Percentiles rank a stretch among this genome's conserved stretches.
Evolutionary conservation across 2,329 filamentous ascomycete genomes (phyloP).

Genomic region (Chalaropsis thielavioides): DNA sequence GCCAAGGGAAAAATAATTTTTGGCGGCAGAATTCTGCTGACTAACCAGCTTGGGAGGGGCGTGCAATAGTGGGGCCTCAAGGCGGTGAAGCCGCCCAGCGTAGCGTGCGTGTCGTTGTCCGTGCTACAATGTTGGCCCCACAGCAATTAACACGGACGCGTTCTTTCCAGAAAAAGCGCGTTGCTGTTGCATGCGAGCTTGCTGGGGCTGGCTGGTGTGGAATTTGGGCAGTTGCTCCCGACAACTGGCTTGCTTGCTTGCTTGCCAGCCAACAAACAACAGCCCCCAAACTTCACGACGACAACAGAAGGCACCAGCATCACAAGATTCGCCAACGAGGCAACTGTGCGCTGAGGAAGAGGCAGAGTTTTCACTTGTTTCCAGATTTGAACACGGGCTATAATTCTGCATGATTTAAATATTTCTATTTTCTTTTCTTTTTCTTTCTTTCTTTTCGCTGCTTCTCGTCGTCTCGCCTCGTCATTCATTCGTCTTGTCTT

Average conservation of each 20-base stretch:
- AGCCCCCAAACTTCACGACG: background rate
- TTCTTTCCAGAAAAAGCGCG: background rate
- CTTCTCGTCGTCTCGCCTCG: background rate
- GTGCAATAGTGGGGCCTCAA: conserved; percentile 3
- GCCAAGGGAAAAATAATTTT: conserved; percentile 14
- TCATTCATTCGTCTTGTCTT: background rate
- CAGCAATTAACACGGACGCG: conserved; percentile 14
- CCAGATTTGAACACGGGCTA: background rate
- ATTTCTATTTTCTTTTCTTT: background rate
- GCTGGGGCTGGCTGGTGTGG: too few relatives aligned
- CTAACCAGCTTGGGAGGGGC: conserved; percentile 1
- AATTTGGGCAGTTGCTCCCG: background rate
- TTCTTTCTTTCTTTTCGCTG: background rate
- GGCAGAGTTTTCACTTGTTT: background rate
- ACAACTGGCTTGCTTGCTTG: background rate
- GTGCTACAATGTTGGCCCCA: background rate
- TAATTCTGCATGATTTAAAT: background rate
- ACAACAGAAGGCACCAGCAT: background rate
- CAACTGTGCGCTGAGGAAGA: background rate
- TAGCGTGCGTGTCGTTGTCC: too few relatives aligned
- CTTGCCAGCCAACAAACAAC: background rate
- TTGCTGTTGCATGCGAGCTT: background rate
- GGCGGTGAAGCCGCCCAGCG: conserved; percentile 6
- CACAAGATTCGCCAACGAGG: background rate
- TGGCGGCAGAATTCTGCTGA: conserved; percentile 17